Evolutionary conservation across 495 filamentous ascomycete species (phyloP).

Genomic region (Daldinia loculata): DNA sequence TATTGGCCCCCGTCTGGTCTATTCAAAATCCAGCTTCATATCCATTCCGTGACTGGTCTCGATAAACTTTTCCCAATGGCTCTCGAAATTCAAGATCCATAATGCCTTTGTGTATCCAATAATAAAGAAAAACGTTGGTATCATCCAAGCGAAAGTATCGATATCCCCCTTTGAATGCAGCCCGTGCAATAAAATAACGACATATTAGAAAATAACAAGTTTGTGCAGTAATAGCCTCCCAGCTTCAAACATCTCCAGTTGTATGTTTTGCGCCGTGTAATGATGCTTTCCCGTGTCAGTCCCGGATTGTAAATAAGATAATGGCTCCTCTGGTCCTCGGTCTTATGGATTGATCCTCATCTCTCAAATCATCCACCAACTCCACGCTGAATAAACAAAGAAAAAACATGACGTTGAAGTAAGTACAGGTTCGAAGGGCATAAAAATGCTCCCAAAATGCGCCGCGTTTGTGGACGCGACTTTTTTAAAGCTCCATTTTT

Average conservation of each 20-base stretch:
- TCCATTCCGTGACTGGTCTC: slow-evolving; percentile 39
- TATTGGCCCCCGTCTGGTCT: slow-evolving; percentile 40
- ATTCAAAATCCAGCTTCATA: slow-evolving; percentile 36
- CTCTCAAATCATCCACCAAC: slow-evolving; percentile 45
- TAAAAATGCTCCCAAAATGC: slow-evolving; percentile 2
- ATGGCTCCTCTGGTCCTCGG: slow-evolving; percentile 40
- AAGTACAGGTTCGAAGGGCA: slow-evolving; percentile 41
- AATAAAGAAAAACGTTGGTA: slow-evolving; percentile 44
- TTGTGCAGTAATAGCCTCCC: slow-evolving; percentile 35
- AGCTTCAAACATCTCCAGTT: slow-evolving; percentile 38
- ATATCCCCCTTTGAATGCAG: slow-evolving; percentile 31
- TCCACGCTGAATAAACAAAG: slow-evolving; percentile 48
- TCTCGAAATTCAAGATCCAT: slow-evolving; percentile 30
- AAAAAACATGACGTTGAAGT: slow-evolving; percentile 41
- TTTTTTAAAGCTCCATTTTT: slow-evolving; percentile 31
- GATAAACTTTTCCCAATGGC: slow-evolving; percentile 39
- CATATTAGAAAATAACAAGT: slow-evolving; percentile 43
- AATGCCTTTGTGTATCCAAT: slow-evolving; percentile 32
- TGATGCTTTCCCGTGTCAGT: slow-evolving; percentile 34
- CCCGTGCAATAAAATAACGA: slow-evolving; percentile 35
- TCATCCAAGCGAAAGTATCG: slow-evolving; percentile 50
- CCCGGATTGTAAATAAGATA: slow-evolving; percentile 38
- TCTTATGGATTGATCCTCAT: slow-evolving; percentile 39
- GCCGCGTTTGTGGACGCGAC: slow-evolving; percentile 1
- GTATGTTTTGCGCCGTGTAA: slow-evolving; percentile 44